Evolutionary conservation across 257 asterid genomes (phyloP), one percentile per base, ranked within the genome.

Genomic region (Solanum megistacrolobum): DNA sequence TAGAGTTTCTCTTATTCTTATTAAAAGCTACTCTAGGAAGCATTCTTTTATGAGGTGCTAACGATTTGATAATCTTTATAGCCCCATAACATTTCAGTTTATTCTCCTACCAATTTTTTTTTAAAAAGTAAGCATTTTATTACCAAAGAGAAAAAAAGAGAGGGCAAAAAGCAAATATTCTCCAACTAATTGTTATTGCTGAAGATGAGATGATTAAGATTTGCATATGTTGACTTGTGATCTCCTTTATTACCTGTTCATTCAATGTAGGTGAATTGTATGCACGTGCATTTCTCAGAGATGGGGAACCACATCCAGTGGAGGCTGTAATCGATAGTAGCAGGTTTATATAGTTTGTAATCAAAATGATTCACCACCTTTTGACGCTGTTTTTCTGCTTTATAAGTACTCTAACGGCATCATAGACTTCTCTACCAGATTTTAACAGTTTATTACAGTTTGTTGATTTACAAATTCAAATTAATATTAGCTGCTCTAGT

Each of bases 311-410:
- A 39, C 99, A 97, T 90, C 99, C 99, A 9, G 97, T 97, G 91
- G 99, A 97, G 94, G 84, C 99, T 89, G 99, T 97, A 87, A 95
- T 96, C 87, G 99, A 97, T 89, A 97, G 99, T 90, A 97, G 99
- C 99, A 97, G 99, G 99, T 96, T 48, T n/a, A 62, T 68, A 82
- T 34, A 78, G 85, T 41, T 86, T 75, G 29, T 87, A 25, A 20
- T 75, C 35, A 31, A 87, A 38, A 68, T 75, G 16, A 41, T 35
- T 87, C 82, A 58, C 71, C 74, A 55, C 78, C 86, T 89, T 46
- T 76, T 74, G 65, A 58, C 4, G 7, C 12, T 14, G 38, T 29
- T 21, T 6, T 72, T 32, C 83, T 72, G 46, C 27, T 48, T 29
- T 48, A 46, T 48, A 29, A 81, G 29, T 29, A 5, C 27, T 81